Conservation (phyloP, 2,329 filamentous ascomycete species). For the Penicillium thymicola region DNA sequence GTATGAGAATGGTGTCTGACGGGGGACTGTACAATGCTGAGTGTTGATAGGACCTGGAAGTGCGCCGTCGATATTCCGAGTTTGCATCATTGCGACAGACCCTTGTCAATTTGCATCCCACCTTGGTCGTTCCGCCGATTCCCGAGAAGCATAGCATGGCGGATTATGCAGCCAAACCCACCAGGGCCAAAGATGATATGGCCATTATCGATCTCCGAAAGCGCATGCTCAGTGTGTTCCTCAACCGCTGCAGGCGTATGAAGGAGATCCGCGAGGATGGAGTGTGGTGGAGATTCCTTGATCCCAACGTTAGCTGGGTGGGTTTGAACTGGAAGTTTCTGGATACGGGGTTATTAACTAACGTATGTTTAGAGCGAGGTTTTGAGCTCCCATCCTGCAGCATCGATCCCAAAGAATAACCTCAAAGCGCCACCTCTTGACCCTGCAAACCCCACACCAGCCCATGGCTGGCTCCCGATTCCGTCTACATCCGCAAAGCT, state of each 20-base stretch:
- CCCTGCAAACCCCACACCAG: slow-evolving; percentile 84
- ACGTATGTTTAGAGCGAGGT: slow-evolving; percentile 70
- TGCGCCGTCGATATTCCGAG: slow-evolving; percentile 91
- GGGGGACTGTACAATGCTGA: slow-evolving; percentile 4
- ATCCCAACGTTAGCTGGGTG: slow-evolving; percentile 99
- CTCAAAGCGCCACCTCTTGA: slow-evolving; percentile 94
- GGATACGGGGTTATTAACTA: slow-evolving; percentile 24
- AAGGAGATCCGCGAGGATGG: slow-evolving; percentile 87
- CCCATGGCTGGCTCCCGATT: slow-evolving; percentile 82
- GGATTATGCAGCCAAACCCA: slow-evolving; percentile 96
- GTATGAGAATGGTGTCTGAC: slow-evolving; percentile 51
- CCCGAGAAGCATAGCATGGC: slow-evolving; percentile 99
- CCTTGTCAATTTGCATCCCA: slow-evolving; percentile 87
- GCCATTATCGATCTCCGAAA: slow-evolving; percentile 96
- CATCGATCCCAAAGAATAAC: slow-evolving; percentile 89
- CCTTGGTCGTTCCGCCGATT: slow-evolving; percentile 91
- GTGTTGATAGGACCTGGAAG: slow-evolving; percentile 75
- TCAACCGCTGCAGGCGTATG: slow-evolving; percentile 92
- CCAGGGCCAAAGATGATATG: slow-evolving; percentile 94
- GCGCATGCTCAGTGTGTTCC: slow-evolving; percentile 91
- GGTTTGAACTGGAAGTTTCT: slow-evolving; percentile 18
- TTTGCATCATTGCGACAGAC: slow-evolving; percentile 89
- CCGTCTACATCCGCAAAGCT: slow-evolving; percentile 84
- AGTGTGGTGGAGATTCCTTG: slow-evolving; percentile 95
- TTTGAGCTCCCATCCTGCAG: slow-evolving; percentile 83